Percentiles rank a stretch among this genome's conserved stretches.
These are phyloP conservation scores for Blastocystis sp. DNA, from an alignment of 352 stramenopile species.

Conservation along the genomic window DNA sequence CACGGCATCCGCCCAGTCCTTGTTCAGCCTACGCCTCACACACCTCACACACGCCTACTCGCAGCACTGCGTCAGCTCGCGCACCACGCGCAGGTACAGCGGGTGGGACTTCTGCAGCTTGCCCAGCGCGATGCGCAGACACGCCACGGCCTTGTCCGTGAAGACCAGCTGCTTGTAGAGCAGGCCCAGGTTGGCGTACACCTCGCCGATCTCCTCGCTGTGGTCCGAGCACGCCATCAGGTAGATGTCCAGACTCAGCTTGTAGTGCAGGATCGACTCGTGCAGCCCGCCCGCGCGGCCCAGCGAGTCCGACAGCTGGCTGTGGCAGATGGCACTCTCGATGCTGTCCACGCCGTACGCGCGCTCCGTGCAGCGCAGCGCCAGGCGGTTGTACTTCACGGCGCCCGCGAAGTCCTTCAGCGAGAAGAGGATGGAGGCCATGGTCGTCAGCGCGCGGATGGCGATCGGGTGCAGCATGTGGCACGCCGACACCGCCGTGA, in stretches of 20 bases:
- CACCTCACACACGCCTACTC: slow-evolving; percentile 9
- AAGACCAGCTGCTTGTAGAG: slow-evolving; percentile 37
- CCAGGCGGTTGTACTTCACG: slow-evolving; percentile 58
- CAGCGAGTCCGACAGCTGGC: slow-evolving; percentile 39
- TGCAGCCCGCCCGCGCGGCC: slow-evolving; percentile 2
- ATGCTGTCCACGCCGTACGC: slow-evolving; percentile 40
- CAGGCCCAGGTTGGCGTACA: slow-evolving; percentile 45
- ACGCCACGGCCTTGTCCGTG: slow-evolving; percentile 29
- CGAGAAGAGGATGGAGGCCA: slow-evolving; percentile 42
- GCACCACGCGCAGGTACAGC: neutral
- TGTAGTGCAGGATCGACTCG: slow-evolving; percentile 60
- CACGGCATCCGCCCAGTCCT: slow-evolving; percentile 1
- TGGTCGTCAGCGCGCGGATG: slow-evolving; percentile 47
- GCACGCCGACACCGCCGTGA: slow-evolving; percentile 22
- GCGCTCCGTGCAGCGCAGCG: slow-evolving; percentile 56
- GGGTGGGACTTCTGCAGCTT: slow-evolving; percentile 19
- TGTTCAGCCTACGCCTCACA: slow-evolving; percentile 26
- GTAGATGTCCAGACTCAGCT: slow-evolving; percentile 53
- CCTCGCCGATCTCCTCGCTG: slow-evolving; percentile 53
- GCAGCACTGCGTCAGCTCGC: slow-evolving; percentile 35
- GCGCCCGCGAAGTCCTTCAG: slow-evolving; percentile 56
- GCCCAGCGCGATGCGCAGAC: slow-evolving; percentile 17
- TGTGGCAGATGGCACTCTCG: slow-evolving; percentile 57
- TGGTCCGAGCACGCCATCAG: slow-evolving; percentile 48
- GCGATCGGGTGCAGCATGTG: slow-evolving; percentile 50